Evolutionary conservation across 257 asterid species (phyloP), one percentile per base, ranked within the genome.

Genomic region (Gentiana straminea): DNA sequence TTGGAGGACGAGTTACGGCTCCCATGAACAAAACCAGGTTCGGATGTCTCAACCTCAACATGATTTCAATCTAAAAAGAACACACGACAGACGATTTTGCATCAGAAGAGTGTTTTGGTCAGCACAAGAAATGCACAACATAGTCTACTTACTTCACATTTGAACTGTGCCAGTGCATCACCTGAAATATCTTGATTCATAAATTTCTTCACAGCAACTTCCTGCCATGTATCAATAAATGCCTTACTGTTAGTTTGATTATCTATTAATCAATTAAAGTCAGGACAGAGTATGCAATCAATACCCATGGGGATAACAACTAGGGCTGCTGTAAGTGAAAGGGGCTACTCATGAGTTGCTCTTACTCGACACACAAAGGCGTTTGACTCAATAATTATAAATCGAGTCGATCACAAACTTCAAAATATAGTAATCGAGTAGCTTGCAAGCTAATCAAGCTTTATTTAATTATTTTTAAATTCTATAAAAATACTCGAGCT

Each of bases 21-120:
- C 98, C 98, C 98, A 88, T 92, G 77, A 92, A 84, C 65, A 92
- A 93, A 50, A 92, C 98, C 54, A 92, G 90, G 77, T 92, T 92
- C 2, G 98, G 98, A 77, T 92, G 98, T 64, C 97, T 88, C 86
- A 92, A 62, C 70, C 98, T 77, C 74, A 84, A 71, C 98, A 92
- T 92, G 66, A 92, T 85, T 68, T 85, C 97, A 58, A 92, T 71
- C 98, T 92, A 74, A 67, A 78, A 41, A 67, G 62, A 51, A 46
- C 37, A 62, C 38, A 46, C 8, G 43, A 53, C 41, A 59, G 64
- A 61, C 35, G 15, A 13, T 55, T 43, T 10, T 48, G 24, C 34
- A 39, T 33, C 58, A 63, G 33, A 57, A n/a, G 24, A 24, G 24
- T 24, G 24, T 24, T 24, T 24, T 24, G 24, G 24, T 24, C 24